Evolutionary conservation across 2,329 filamentous ascomycete species (phyloP).

Genomic region (Epichloe glyceriae): DNA sequence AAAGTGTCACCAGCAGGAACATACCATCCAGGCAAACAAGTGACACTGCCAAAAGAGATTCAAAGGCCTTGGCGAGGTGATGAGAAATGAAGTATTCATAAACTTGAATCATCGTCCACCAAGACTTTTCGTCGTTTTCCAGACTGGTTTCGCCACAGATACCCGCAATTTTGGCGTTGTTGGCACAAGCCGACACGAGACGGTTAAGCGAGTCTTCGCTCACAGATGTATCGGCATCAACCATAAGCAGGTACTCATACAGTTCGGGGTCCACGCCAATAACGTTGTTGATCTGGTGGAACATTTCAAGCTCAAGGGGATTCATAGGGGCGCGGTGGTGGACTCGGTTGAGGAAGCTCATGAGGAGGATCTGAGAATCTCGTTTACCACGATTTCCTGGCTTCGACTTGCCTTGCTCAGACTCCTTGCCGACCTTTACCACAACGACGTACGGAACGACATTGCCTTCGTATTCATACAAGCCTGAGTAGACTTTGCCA

Average conservation of each 20-base stretch:
- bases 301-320: slow-evolving; percentile 92
- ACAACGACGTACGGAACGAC: slow-evolving; percentile 93
- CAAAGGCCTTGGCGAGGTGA: slow-evolving; percentile 91
- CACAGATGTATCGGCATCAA: slow-evolving; percentile 94
- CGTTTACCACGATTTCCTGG: slow-evolving; percentile 97
- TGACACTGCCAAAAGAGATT: slow-evolving; percentile 93
- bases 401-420: slow-evolving; percentile 80
- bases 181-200: slow-evolving; percentile 81
- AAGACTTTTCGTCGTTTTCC: slow-evolving; percentile 87
- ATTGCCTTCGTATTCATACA: slow-evolving; percentile 96
- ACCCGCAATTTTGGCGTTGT: slow-evolving; percentile 91
- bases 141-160: slow-evolving; percentile 95
- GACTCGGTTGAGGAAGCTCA: slow-evolving; percentile 96
- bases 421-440: slow-evolving; percentile 95
- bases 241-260: slow-evolving; percentile 94
- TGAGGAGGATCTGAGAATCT: slow-evolving; percentile 88
- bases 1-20: slow-evolving; percentile 22
- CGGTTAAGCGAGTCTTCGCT: slow-evolving; percentile 85
- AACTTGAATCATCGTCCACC: slow-evolving; percentile 99
- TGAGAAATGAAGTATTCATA: slow-evolving; percentile 99
- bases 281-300: slow-evolving; percentile 98
- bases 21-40: slow-evolving; percentile 97
- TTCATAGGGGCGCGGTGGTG: slow-evolving; percentile 92
- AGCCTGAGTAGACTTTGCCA: slow-evolving; percentile 93
- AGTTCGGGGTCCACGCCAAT: slow-evolving; percentile 95